Evolutionary conservation across 73 alveolate species (phyloP), one percentile per base, ranked within the genome.

Genomic region (Tetrahymena malaccensis): DNA sequence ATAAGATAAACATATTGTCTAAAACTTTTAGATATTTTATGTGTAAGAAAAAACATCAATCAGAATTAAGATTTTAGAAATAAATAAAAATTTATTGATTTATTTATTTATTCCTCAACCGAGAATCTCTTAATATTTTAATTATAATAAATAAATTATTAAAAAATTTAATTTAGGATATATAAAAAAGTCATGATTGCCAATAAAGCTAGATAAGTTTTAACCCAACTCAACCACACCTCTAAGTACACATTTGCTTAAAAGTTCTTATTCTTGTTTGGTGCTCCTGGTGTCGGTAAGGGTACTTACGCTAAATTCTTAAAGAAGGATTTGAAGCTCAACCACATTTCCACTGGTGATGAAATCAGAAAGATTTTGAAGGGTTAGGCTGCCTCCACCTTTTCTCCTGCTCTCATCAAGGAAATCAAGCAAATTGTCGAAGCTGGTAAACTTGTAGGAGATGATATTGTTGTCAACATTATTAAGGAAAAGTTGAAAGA

Each of bases 371-470:
- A 95, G 89, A 95, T 95, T 55, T 89, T 95, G 25, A 95, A 95
- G 93, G 97, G 97, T 35, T 34, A 95, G 3, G 94, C 97, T 40
- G 84, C 95, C 33, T n/a, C 93, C 50, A 43, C 94, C 31, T 95
- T 95, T 55, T 94, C 93, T 95, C 85, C 70, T 85, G 94, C 93
- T 84, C 94, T 95, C 85, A 95, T 95, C 35, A 70, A 83, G 33
- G 94, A 89, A 95, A 95, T 95, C 15, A 97, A 98, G 85, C 99
- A 96, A 17, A 97, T 98, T 94, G 98, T 98, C 98, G 97, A 97
- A 34, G 95, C 98, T 22, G 99, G 99, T 43, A 99, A 98, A 56
- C 97, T 98, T 35, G 99, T 98, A 34, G 96, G 99, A 16, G 99
- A 98, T 97, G 99, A 98, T 58, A 96, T 98, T 58, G 99, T 98